Conservation (phyloP, 768 basidiomycete species). For the Rhodotorula babjevae region DNA sequence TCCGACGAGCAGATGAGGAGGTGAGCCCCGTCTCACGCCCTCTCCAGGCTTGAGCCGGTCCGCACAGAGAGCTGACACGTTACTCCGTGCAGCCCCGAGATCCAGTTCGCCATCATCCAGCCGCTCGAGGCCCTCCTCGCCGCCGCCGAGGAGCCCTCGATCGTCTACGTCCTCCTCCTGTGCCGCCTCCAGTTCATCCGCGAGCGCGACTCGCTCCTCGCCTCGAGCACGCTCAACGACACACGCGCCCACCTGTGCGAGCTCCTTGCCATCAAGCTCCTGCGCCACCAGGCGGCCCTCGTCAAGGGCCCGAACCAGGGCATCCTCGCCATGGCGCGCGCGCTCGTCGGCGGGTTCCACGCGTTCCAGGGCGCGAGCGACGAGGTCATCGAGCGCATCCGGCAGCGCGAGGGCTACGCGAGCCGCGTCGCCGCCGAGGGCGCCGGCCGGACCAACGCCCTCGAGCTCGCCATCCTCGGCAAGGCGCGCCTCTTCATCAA, state of each 20-base stretch:
- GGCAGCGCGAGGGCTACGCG: conserved; percentile 46
- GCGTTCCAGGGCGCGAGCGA: conserved; percentile 38
- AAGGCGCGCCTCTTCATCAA: conserved; percentile 45
- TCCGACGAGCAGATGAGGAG: conserved; percentile 28
- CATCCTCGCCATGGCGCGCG: conserved; percentile 32
- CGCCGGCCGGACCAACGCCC: conserved; percentile 33
- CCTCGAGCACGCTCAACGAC: conserved; percentile 32
- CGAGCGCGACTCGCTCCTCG: conserved; percentile 18
- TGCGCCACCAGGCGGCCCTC: conserved; percentile 20
- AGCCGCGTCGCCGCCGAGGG: conserved; percentile 39
- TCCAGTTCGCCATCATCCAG: conserved; percentile 21
- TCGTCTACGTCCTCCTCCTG: conserved; percentile 40
- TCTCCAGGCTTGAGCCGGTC: neutral
- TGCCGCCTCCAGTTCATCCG: conserved; percentile 36
- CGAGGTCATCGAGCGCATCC: conserved; percentile 30
- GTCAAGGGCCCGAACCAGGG: conserved; percentile 7
- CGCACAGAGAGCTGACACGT: neutral
- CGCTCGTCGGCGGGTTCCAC: conserved; percentile 35
- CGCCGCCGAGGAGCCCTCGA: conserved; percentile 10
- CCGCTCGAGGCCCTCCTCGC: conserved; percentile 14
- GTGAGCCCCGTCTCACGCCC: neutral
- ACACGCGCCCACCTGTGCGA: conserved; percentile 36
- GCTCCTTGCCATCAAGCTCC: conserved; percentile 26
- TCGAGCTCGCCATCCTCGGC: conserved; percentile 35
- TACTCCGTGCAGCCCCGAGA: conserved; percentile 5